Evolutionary conservation across 371 early-diverging fungal genomes (phyloP).

Genomic region (Apophysomyces sp.): DNA sequence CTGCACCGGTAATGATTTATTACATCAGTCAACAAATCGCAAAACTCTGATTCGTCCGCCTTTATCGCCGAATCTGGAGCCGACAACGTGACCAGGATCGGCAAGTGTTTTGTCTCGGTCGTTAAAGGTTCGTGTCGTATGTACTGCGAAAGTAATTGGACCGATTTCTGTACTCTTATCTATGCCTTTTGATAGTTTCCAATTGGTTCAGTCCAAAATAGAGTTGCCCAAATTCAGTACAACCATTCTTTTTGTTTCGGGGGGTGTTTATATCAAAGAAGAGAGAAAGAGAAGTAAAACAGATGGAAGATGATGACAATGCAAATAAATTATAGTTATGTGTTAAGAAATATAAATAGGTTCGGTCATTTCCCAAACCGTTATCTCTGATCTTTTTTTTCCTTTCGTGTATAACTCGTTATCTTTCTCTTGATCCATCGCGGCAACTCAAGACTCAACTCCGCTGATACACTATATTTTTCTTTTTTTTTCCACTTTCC

Average conservation of each 20-base stretch:
- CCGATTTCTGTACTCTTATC: no score
- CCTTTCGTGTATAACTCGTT: slow-evolving; percentile 1
- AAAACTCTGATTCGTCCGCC: not conserved
- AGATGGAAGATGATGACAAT: not conserved
- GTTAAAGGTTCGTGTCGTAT: no score
- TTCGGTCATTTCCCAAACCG: not conserved
- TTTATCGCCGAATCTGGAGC: slow-evolving; percentile 3
- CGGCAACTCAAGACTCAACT: not conserved
- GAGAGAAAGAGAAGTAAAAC: not conserved
- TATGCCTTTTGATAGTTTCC: not conserved
- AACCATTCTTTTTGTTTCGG: not conserved
- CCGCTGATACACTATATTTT: slow-evolving; percentile 5
- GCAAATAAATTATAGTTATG: not conserved
- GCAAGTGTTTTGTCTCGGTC: not conserved
- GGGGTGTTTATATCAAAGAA: not conserved
- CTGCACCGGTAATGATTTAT: not conserved
- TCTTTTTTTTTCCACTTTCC: not conserved
- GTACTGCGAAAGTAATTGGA: no score
- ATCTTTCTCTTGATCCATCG: slow-evolving; percentile 1
- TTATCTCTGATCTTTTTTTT: not conserved
- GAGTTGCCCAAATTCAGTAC: not conserved
- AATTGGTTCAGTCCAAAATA: not conserved
- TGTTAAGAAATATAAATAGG: not conserved
- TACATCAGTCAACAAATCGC: not conserved
- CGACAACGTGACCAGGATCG: slow-evolving; percentile 1